Percentiles rank a stretch among this genome's conserved stretches.
These are phyloP conservation scores for Trichophyton verrucosum DNA, from an alignment of 2,329 filamentous ascomycete genomes.

Conservation along the genomic window DNA sequence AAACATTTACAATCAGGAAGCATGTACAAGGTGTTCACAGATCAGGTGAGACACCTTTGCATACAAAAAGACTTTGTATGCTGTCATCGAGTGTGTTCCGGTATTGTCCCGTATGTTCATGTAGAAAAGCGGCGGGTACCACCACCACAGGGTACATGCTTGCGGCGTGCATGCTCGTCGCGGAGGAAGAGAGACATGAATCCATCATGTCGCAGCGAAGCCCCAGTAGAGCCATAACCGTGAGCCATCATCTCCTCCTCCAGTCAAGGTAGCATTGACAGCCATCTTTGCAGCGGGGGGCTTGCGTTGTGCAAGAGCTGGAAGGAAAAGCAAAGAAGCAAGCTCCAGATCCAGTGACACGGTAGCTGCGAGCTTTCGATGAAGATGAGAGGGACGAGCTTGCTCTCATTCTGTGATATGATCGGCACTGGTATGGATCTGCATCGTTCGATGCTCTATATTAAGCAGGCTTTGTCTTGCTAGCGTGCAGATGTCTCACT, in stretches of 20 bases:
- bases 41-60: not conserved
- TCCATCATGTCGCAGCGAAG: not conserved
- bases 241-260: not conserved
- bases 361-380: not conserved
- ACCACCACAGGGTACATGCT: not conserved
- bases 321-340: not conserved
- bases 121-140: not conserved
- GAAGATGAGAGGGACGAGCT: not conserved
- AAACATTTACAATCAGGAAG: not conserved
- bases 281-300: not conserved
- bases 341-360: slow-evolving; percentile 1
- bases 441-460: not conserved
- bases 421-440: not conserved
- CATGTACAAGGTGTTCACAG: not conserved
- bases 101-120: not conserved
- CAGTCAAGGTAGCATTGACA: not conserved
- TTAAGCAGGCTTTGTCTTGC: not conserved
- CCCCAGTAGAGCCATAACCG: not conserved
- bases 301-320: not conserved
- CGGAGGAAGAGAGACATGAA: slow-evolving; percentile 1
- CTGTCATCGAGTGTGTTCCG: not conserved
- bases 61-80: not conserved
- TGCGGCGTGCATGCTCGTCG: not conserved
- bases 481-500: not conserved
- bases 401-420: not conserved